phyloP scores from a whole-genome alignment of 176 grass and related monocot genomes.

The Hordeum vulgare region DNA sequence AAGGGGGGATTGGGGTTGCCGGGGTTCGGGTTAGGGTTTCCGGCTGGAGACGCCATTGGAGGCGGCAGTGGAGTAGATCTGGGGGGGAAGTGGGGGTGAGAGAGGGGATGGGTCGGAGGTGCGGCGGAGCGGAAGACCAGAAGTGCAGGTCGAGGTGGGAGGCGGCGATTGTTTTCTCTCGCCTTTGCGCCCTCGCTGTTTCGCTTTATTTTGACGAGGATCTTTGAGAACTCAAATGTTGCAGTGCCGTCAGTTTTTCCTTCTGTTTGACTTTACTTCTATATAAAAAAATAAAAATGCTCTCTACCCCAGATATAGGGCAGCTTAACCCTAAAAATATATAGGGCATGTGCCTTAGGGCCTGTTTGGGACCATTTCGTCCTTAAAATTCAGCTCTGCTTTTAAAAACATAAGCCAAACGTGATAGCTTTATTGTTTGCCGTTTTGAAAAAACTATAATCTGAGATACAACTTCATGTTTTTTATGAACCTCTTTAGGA shows the following conservation, averaged over 20 bases:
- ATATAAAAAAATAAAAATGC: too few species aligned
- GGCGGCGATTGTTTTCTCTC: background rate
- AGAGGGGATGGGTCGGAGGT: constrained; percentile 7
- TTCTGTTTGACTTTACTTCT: background rate
- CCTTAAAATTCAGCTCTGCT: too few species aligned
- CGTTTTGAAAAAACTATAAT: too few species aligned
- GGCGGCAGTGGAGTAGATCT: constrained; percentile 41
- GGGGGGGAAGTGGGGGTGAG: constrained; percentile 8
- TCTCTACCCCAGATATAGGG: too few species aligned
- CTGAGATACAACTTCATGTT: too few species aligned
- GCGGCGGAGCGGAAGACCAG: background rate
- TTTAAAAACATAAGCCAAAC: too few species aligned
- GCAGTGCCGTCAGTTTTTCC: background rate
- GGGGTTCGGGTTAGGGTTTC: constrained; percentile 62
- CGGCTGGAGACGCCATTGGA: constrained; percentile 72
- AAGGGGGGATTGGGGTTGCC: constrained; percentile 24
- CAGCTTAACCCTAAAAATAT: too few species aligned
- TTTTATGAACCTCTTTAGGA: too few species aligned
- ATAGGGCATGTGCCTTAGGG: too few species aligned
- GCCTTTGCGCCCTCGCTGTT: background rate
- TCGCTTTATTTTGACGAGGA: background rate
- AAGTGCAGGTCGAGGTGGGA: background rate
- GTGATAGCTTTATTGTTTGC: too few species aligned
- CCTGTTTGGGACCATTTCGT: too few species aligned
- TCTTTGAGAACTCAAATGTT: background rate